Conservation (phyloP, 208 protist genomes). For the Leishmania major region DNA sequence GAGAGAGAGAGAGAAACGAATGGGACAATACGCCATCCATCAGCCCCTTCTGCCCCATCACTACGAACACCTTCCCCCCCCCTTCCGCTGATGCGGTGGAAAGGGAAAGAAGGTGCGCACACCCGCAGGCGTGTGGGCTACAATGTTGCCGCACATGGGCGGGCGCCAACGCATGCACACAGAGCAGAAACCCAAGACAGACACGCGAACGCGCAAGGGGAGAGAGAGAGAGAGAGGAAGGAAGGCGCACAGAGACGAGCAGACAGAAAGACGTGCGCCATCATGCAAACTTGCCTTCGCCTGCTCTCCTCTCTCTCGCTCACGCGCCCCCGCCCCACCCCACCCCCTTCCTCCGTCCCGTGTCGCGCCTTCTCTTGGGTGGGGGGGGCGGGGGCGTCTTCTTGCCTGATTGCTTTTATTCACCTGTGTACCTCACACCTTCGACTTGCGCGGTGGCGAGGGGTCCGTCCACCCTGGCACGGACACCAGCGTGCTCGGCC, state of each 20-base stretch:
- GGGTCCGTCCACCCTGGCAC: slow-evolving; percentile 44
- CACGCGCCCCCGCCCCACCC: neutral
- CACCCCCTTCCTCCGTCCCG: neutral
- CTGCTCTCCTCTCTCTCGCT: neutral
- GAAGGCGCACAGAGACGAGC: neutral
- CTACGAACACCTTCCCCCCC: no score
- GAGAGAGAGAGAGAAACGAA: no score
- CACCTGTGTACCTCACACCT: slow-evolving; percentile 14
- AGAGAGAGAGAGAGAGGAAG: neutral
- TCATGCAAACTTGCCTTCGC: neutral
- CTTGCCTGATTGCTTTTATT: no score
- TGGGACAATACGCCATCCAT: no score
- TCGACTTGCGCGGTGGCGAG: slow-evolving; percentile 18
- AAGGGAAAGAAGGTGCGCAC: neutral
- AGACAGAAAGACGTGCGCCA: neutral
- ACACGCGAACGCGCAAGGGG: neutral
- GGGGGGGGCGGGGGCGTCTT: no score
- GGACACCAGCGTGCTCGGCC: slow-evolving; percentile 51
- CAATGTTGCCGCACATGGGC: neutral
- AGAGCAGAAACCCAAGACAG: neutral
- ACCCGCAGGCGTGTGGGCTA: neutral
- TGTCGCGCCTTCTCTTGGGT: neutral
- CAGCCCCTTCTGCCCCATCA: no score
- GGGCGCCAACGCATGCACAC: no score
- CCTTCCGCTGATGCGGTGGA: no score